Conservation (phyloP, 1,139 yeast genomes). For the Nadsonia commutata region DNA sequence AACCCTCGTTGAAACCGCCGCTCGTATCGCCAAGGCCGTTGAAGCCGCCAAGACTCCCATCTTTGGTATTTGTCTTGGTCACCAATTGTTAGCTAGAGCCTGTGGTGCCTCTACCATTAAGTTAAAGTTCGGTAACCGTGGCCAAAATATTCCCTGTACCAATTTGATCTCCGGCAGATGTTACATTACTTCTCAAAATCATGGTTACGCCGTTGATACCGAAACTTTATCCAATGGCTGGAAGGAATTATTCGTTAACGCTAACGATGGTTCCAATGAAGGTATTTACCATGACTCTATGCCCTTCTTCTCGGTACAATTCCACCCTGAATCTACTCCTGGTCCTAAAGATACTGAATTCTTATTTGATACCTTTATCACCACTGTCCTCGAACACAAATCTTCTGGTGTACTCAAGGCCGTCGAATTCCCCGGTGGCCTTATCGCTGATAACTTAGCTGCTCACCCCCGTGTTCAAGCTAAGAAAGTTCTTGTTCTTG, state of each 20-base stretch:
- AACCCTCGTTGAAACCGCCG: constrained; percentile 53
- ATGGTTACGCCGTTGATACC: constrained; percentile 94
- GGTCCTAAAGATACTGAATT: constrained; percentile 99
- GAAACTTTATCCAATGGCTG: constrained; percentile 57
- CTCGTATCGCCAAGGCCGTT: constrained; percentile 42
- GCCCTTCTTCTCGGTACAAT: constrained; percentile 97
- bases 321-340: constrained; percentile 98
- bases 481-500: constrained; percentile 88
- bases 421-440: constrained; percentile 86
- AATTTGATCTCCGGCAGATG: constrained; percentile 88
- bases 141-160: constrained; percentile 97
- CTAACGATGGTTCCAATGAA: constrained; percentile 96
- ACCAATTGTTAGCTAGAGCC: constrained; percentile 92
- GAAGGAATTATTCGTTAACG: constrained; percentile 89
- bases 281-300: constrained; percentile 84
- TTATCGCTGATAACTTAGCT: constrained; percentile 43
- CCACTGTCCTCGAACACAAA: constrained; percentile 57
- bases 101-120: constrained; percentile 86
- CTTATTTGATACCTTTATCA: constrained; percentile 83
- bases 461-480: constrained; percentile 67
- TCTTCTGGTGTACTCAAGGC: constrained; percentile 47
- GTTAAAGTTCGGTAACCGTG: constrained; percentile 98
- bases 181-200: constrained; percentile 97
- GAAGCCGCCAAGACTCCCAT: constrained; percentile 44
- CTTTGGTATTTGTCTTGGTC: constrained; percentile 98